A percentile compares a stretch with the other conserved stretches of the same genome.
phyloP scores from a whole-genome alignment of 164 flowering plant species.

The Protea cynaroides region DNA sequence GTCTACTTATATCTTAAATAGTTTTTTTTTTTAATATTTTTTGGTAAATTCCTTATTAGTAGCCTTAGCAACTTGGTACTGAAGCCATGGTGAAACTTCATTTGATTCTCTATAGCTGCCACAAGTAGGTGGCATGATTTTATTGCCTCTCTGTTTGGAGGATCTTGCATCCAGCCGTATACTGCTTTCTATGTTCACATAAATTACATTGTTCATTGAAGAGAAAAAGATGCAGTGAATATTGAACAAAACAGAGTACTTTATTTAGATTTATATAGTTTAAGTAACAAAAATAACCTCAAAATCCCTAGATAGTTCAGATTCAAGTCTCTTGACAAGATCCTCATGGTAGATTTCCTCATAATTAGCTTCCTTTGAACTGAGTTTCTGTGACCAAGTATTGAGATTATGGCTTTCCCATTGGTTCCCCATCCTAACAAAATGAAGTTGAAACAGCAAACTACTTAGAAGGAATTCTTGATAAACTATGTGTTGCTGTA shows the following conservation, averaged over 20 bases:
- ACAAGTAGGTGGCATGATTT: too few species aligned
- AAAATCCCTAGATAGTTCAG: slow-evolving; percentile 44
- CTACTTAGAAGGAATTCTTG: background rate
- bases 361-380: slow-evolving; percentile 46
- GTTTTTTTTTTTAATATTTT: too few species aligned
- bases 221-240: background rate
- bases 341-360: slow-evolving; percentile 38
- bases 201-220: background rate
- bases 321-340: slow-evolving; percentile 42
- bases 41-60: too few species aligned
- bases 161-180: slow-evolving; percentile 58
- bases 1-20: too few species aligned
- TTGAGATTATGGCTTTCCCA: slow-evolving; percentile 35
- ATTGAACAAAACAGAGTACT: background rate
- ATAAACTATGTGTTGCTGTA: too few species aligned
- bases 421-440: slow-evolving; percentile 49
- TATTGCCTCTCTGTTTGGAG: slow-evolving; percentile 79
- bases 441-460: background rate
- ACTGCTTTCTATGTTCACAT: slow-evolving; percentile 34
- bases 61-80: too few species aligned
- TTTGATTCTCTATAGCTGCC: too few species aligned
- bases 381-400: slow-evolving; percentile 47
- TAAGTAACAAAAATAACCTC: slow-evolving; percentile 24
- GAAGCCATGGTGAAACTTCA: too few species aligned
- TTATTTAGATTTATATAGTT: too few species aligned